Conservation (phyloP, 345 rosid species). For the Murraya koenigii region DNA sequence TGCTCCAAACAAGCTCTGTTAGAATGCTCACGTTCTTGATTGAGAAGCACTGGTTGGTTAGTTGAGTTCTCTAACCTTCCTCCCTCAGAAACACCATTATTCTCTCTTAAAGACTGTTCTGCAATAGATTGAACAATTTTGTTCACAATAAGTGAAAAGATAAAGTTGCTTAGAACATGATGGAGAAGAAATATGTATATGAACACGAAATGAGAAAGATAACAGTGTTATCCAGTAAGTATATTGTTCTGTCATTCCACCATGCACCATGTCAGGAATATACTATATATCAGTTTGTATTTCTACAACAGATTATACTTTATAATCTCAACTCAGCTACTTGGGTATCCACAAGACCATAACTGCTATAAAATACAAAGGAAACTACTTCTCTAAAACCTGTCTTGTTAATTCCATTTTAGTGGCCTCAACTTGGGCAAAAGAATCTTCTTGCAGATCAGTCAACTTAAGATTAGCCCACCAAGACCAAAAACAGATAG, state of each 20-base stretch:
- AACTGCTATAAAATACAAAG: not conserved
- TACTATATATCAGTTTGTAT: not conserved
- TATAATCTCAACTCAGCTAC: not conserved
- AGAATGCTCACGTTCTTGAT: conserved; percentile 34
- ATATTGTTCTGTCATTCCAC: not conserved
- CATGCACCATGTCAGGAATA: not conserved
- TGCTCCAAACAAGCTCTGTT: conserved; percentile 45
- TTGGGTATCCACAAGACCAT: not conserved
- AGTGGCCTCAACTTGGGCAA: not conserved
- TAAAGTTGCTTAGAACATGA: conserved; percentile 2
- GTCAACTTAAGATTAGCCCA: not conserved
- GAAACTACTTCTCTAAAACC: not conserved
- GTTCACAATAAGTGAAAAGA: conserved; percentile 11
- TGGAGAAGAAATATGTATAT: not conserved
- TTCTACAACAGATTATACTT: not conserved
- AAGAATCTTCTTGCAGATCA: not conserved
- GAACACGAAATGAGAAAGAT: not conserved
- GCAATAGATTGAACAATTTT: conserved; percentile 26
- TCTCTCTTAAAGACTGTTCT: conserved; percentile 42
- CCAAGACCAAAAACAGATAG: not conserved
- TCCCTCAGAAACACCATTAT: conserved; percentile 27
- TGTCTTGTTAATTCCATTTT: not conserved
- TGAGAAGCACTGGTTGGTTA: conserved; percentile 30
- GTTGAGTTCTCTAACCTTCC: conserved; percentile 34
- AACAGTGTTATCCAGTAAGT: not conserved